Evolutionary conservation across 2,329 filamentous ascomycete species (phyloP).

Genomic region (Ceratocystis cacaofunesta): DNA sequence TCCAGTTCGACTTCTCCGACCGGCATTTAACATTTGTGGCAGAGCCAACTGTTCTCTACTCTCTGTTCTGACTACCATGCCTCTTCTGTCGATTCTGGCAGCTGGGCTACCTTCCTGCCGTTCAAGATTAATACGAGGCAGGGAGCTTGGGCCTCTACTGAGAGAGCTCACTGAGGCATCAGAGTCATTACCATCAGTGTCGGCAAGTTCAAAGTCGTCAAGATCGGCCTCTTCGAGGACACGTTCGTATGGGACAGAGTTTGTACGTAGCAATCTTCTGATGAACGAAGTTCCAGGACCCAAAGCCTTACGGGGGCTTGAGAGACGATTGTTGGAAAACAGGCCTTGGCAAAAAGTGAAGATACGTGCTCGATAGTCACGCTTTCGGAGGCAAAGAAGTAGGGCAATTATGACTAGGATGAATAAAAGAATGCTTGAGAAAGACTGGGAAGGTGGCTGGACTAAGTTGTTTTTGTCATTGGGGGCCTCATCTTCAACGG

Average conservation of each 20-base stretch:
- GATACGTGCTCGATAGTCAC: constrained; percentile 46
- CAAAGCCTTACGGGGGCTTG: constrained; percentile 26
- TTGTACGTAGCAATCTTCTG: constrained; percentile 51
- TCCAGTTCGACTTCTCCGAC: constrained; percentile 40
- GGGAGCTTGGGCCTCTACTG: constrained; percentile 23
- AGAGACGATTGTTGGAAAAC: constrained; percentile 29
- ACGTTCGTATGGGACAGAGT: constrained; percentile 54
- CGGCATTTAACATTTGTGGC: constrained; percentile 39
- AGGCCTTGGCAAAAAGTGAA: constrained; percentile 22
- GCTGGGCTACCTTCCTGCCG: constrained; percentile 10
- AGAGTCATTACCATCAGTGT: constrained; percentile 44
- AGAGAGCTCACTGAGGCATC: constrained; percentile 26
- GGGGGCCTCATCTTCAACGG: neutral
- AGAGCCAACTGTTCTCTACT: constrained; percentile 64
- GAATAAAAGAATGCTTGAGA: constrained; percentile 64
- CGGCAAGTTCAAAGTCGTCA: constrained; percentile 63
- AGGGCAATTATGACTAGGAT: constrained; percentile 55
- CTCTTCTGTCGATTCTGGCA: constrained; percentile 46
- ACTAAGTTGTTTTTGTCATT: constrained; percentile 47
- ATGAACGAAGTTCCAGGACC: constrained; percentile 28
- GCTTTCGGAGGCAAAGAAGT: constrained; percentile 61
- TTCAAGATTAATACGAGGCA: constrained; percentile 3
- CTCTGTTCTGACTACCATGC: constrained; percentile 68
- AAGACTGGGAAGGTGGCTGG: constrained; percentile 53
- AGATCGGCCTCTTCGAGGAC: constrained; percentile 68